Percentiles rank a stretch among this genome's conserved stretches.
These are phyloP conservation scores for Penicillium sp. DNA, from an alignment of 2,329 filamentous ascomycete species.

Conservation along the genomic window DNA sequence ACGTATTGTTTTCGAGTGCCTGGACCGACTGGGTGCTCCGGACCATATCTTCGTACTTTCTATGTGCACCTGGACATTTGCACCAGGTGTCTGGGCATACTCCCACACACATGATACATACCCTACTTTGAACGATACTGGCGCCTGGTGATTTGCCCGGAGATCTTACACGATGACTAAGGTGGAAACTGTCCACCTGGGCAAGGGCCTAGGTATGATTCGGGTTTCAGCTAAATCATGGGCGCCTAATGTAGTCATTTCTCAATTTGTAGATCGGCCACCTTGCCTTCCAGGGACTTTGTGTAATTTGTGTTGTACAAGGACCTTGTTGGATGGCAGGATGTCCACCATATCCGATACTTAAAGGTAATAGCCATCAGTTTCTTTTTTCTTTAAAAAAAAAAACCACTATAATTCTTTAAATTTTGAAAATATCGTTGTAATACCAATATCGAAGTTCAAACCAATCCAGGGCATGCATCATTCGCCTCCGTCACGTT, in stretches of 20 bases:
- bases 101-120: neutral
- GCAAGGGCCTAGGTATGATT: neutral
- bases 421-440: neutral
- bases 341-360: neutral
- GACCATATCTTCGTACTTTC: neutral
- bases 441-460: neutral
- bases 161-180: neutral
- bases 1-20: neutral
- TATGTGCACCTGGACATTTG: neutral
- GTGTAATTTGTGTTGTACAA: neutral
- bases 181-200: neutral
- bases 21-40: neutral
- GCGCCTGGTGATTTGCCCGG: neutral
- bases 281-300: neutral
- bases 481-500: constrained; percentile 39
- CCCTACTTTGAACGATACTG: neutral
- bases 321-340: neutral
- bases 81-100: neutral
- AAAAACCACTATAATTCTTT: neutral
- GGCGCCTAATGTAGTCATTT: neutral
- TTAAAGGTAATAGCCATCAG: neutral
- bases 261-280: neutral
- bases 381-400: no score
- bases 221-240: neutral
- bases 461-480: constrained; percentile 10